A percentile compares a stretch with the other conserved stretches of the same genome.
phyloP scores from a whole-genome alignment of 2,329 filamentous ascomycete genomes.

The Bipolaris gigantea region DNA sequence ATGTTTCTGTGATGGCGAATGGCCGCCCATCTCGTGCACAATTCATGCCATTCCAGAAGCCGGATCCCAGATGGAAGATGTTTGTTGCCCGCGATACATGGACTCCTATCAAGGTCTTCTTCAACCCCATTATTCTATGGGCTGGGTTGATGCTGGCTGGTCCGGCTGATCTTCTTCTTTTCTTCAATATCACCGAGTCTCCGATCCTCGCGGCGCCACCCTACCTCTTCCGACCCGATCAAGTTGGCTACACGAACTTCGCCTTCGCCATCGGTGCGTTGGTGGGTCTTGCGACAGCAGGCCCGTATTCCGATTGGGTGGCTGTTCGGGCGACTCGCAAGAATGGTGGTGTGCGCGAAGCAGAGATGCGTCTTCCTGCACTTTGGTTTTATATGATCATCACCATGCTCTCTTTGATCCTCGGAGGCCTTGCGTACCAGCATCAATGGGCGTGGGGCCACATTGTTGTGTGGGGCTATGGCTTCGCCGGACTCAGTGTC shows the following conservation, averaged over 20 bases:
- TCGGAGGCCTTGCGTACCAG: constrained; percentile 55
- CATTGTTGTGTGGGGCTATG: constrained; percentile 55
- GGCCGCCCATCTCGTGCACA: constrained; percentile 47
- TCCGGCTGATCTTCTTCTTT: constrained; percentile 49
- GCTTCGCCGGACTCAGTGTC: constrained; percentile 47
- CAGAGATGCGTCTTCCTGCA: constrained; percentile 58
- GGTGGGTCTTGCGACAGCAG: constrained; percentile 58
- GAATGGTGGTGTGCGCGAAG: constrained; percentile 60
- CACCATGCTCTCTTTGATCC: constrained; percentile 52
- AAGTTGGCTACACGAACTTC: constrained; percentile 56
- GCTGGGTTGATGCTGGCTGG: constrained; percentile 41
- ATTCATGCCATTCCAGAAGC: constrained; percentile 43
- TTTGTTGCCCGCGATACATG: constrained; percentile 48
- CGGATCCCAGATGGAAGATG: constrained; percentile 46
- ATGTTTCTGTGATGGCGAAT: constrained; percentile 26
- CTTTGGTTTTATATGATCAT: constrained; percentile 54
- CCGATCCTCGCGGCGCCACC: constrained; percentile 51
- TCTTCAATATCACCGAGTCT: constrained; percentile 57
- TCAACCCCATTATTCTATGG: constrained; percentile 50
- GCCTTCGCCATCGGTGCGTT: constrained; percentile 54
- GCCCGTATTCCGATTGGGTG: constrained; percentile 60
- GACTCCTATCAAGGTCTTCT: constrained; percentile 48
- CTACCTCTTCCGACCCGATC: constrained; percentile 49
- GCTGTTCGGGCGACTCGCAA: constrained; percentile 56
- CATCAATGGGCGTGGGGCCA: constrained; percentile 53